These are phyloP conservation scores for Stagonosporopsis cucurbitacearum DNA, from an alignment of 2,329 filamentous ascomycete genomes.

Conservation along the genomic window DNA sequence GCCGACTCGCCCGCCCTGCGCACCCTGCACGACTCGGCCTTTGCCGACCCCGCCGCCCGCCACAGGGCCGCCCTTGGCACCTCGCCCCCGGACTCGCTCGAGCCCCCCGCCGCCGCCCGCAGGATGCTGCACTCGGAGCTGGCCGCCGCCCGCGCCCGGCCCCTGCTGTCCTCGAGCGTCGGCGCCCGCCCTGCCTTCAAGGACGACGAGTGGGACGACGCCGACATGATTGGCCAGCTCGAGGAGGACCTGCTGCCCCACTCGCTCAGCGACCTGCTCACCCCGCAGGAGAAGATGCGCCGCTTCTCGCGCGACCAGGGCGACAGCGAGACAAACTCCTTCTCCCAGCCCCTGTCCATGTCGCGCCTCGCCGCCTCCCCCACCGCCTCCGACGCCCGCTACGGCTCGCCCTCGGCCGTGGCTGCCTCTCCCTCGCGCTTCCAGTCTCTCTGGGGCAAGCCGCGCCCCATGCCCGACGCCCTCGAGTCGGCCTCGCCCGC, in stretches of 20 bases:
- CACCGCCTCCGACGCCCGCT: conserved; percentile 51
- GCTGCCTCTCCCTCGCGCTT: conserved; percentile 67
- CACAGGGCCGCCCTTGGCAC: conserved; percentile 55
- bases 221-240: conserved; percentile 69
- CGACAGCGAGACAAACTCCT: conserved; percentile 58
- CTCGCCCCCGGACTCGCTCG: conserved; percentile 67
- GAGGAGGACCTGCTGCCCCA: conserved; percentile 89
- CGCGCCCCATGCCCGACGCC: conserved; percentile 57
- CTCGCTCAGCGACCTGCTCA: conserved; percentile 67
- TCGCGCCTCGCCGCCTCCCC: conserved; percentile 59
- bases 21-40: conserved; percentile 70
- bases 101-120: conserved; percentile 64
- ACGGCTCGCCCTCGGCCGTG: conserved; percentile 59
- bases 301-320: conserved; percentile 65
- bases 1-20: conserved; percentile 67
- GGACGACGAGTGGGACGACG: conserved; percentile 61
- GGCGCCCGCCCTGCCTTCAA: conserved; percentile 54
- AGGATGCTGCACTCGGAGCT: conserved; percentile 68
- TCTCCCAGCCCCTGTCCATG: conserved; percentile 55
- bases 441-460: conserved; percentile 61
- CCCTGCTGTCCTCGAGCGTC: conserved; percentile 67
- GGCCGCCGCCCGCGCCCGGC: conserved; percentile 62
- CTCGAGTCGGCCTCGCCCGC: conserved; percentile 47
- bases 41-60: conserved; percentile 73
- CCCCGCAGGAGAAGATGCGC: conserved; percentile 66